Conservation (phyloP, 768 basidiomycete species). For the Termitomyces eurrhizus region DNA sequence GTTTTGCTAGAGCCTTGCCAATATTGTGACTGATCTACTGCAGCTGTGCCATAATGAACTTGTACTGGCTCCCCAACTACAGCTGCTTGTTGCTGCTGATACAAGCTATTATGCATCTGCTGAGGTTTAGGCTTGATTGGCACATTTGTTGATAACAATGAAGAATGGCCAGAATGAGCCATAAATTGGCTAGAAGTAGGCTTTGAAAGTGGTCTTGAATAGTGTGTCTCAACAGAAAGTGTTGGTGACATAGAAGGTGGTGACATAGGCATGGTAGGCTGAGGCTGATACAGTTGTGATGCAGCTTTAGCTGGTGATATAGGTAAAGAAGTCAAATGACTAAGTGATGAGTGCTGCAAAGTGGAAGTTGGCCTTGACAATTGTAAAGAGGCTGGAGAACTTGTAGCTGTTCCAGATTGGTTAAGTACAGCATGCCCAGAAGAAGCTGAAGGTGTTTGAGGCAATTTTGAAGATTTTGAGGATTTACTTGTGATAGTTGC, state of each 20-base stretch:
- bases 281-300: conserved; percentile 8
- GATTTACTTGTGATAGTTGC: not conserved
- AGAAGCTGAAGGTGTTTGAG: not conserved
- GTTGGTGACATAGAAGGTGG: conserved; percentile 1
- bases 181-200: not conserved
- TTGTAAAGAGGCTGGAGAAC: not conserved
- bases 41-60: not conserved
- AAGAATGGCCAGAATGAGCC: not conserved
- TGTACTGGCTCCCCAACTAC: not conserved
- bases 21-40: not conserved
- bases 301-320: not conserved
- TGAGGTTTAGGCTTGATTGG: not conserved
- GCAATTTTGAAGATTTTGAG: not conserved
- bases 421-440: not conserved
- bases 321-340: not conserved
- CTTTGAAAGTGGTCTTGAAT: not conserved
- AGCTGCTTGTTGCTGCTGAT: not conserved
- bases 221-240: not conserved
- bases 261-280: not conserved
- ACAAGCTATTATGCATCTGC: not conserved
- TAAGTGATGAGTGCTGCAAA: not conserved
- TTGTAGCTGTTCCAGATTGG: not conserved
- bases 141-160: not conserved
- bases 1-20: not conserved
- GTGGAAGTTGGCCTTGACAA: not conserved